These are phyloP conservation scores for Biscogniauxia sp. DNA, from an alignment of 2,329 filamentous ascomycete genomes.

Conservation along the genomic window DNA sequence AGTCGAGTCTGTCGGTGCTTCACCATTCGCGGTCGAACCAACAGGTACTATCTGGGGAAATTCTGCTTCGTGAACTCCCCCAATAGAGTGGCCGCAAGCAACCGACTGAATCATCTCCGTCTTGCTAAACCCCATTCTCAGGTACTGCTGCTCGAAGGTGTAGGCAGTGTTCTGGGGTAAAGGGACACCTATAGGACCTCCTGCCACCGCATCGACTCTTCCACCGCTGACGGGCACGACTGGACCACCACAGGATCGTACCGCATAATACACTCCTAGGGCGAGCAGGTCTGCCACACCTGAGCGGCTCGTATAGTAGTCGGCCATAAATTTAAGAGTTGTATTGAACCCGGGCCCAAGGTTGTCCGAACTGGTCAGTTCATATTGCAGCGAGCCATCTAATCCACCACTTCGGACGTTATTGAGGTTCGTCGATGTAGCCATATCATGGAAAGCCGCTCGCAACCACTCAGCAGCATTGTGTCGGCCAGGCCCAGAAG, in stretches of 20 bases:
- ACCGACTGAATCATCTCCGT: slow-evolving; percentile 59
- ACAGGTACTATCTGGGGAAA: slow-evolving; percentile 52
- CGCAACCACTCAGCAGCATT: slow-evolving; percentile 62
- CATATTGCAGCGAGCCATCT: slow-evolving; percentile 60
- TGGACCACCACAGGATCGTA: slow-evolving; percentile 58
- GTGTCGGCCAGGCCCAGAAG: slow-evolving; percentile 52
- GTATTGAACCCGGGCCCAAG: slow-evolving; percentile 53
- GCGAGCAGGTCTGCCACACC: slow-evolving; percentile 58
- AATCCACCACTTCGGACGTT: slow-evolving; percentile 47
- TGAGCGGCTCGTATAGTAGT: slow-evolving; percentile 49
- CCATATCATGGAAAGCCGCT: slow-evolving; percentile 61
- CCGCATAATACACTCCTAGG: slow-evolving; percentile 55
- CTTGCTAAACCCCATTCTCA: slow-evolving; percentile 54
- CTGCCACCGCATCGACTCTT: slow-evolving; percentile 50
- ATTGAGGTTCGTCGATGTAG: slow-evolving; percentile 48
- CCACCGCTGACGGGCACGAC: slow-evolving; percentile 52
- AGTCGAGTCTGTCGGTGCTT: slow-evolving; percentile 47
- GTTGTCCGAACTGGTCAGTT: slow-evolving; percentile 55
- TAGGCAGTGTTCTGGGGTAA: slow-evolving; percentile 53
- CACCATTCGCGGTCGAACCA: slow-evolving; percentile 42
- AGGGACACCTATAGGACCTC: slow-evolving; percentile 51
- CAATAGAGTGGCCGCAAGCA: slow-evolving; percentile 61
- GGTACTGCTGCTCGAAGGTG: slow-evolving; percentile 54
- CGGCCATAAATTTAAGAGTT: slow-evolving; percentile 52
- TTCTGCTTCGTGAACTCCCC: slow-evolving; percentile 54